Conservation (phyloP, 495 filamentous ascomycete species). For the Lasiosphaeris hirsuta region DNA sequence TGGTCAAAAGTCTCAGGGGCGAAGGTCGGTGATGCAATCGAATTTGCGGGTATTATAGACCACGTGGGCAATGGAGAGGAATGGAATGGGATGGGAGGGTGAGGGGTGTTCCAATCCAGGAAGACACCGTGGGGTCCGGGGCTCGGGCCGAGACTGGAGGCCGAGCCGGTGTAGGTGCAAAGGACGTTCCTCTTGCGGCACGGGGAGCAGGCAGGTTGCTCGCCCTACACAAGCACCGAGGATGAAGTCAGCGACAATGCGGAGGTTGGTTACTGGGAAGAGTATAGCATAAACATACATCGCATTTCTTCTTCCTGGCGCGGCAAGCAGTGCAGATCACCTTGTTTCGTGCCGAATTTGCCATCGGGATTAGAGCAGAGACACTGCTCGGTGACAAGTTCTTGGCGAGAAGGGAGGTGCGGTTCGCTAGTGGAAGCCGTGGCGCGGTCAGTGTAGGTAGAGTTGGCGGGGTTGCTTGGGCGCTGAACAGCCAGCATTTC, state of each 20-base stretch:
- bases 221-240: background rate
- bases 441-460: no score
- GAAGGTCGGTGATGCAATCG: no score
- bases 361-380: background rate
- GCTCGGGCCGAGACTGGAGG: background rate
- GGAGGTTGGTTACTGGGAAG: background rate
- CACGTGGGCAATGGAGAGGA: no score
- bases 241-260: background rate
- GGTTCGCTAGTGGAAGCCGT: no score
- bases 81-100: no score
- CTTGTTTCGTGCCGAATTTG: background rate
- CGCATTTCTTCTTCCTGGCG: conserved; percentile 9
- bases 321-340: conserved; percentile 3
- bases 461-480: no score
- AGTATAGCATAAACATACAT: background rate
- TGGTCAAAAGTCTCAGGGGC: no score
- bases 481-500: no score
- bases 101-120: no score
- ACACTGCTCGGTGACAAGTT: background rate
- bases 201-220: conserved; percentile 5
- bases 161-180: background rate
- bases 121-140: no score
- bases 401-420: background rate
- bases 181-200: background rate
- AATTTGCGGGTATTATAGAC: no score